Evolutionary conservation across 257 asterid genomes (phyloP).

Genomic region (Ehretia macrophylla): DNA sequence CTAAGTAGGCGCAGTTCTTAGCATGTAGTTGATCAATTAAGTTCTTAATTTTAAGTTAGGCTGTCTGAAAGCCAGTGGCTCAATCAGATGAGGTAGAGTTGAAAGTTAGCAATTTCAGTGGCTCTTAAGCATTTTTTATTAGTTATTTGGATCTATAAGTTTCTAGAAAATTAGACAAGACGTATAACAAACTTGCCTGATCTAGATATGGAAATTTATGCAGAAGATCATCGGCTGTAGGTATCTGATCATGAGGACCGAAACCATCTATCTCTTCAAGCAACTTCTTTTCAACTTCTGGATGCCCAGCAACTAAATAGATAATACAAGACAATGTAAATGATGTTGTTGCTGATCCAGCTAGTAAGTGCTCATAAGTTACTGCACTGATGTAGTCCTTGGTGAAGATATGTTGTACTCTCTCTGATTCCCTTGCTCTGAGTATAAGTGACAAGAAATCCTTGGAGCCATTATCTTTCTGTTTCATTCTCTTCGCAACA

Average conservation of each 20-base stretch:
- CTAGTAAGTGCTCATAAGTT: conserved; percentile 84
- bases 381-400: conserved; percentile 82
- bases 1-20: not conserved
- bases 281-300: conserved; percentile 62
- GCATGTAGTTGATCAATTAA: not conserved
- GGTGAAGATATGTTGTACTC: conserved; percentile 51
- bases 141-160: not conserved
- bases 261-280: conserved; percentile 66
- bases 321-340: conserved; percentile 71
- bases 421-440: conserved; percentile 58
- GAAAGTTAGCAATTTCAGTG: too few species aligned
- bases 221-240: conserved; percentile 75
- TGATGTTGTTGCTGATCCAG: conserved; percentile 93
- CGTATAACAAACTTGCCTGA: conserved; percentile 36
- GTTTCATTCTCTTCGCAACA: conserved; percentile 49
- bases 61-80: too few species aligned
- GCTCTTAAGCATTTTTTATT: too few species aligned
- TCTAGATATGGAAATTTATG: conserved; percentile 66
- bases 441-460: conserved; percentile 76
- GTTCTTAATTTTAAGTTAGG: not conserved
- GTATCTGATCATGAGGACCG: conserved; percentile 57
- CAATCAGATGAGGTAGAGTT: too few species aligned
- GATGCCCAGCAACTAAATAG: conserved; percentile 69
- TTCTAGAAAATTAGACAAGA: not conserved
- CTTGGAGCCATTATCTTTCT: conserved; percentile 40